Base-by-base conservation (phyloP, 768 basidiomycete species). In the Stropharia rugosoannulata region DNA sequence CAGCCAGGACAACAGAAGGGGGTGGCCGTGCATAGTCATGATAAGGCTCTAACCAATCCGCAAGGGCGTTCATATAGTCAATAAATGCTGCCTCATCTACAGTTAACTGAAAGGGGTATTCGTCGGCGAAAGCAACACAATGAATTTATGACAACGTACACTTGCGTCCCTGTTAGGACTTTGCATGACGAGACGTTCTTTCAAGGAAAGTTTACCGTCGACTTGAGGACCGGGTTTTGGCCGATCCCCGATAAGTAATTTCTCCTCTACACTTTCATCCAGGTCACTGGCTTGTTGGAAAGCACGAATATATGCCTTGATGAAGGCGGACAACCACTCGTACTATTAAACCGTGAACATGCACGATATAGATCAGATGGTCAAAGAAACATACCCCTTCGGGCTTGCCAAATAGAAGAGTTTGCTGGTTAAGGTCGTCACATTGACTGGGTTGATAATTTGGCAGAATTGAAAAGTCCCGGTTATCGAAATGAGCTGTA, bases 401-500 rank as follows among this genome's bases (percentile, higher is more conserved):
- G 19, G 75, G 73, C 49, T 79, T 84, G 15, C 75, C 81, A 48
- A 93, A 85, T 8, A 93, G 70, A 16, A 82, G 68, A 0, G 87
- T 92, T 65, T 92, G 90, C 49, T 84, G 73, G 59, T 86, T 79
- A 53, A 93, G 78, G 5, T 79, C 71, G 9, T 75, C 66, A 18
- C 72, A 74, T 36, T 66, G 69, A 40, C 65, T 73, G 0, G 90
- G 89, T 62, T 95, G 93, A 62, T 91, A 90, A 67, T 86, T 86
- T 6, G 89, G 83, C 22, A 95, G 71, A 45, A 94, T 85, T 38
- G 78, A 76, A 62, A 89, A 87, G 71, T 96, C 94, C 7, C 94
- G 87, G 68, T 96, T 95, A 69, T 96, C 94, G 53, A 86, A 78
- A 59, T 94, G 89, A 54, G 76, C 87, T 90, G 63, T n/a, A 58